A percentile compares a stretch with the other conserved stretches of the same genome.
These are phyloP conservation scores for Lepiota subincarnata DNA, from an alignment of 768 basidiomycete genomes.

Conservation along the genomic window DNA sequence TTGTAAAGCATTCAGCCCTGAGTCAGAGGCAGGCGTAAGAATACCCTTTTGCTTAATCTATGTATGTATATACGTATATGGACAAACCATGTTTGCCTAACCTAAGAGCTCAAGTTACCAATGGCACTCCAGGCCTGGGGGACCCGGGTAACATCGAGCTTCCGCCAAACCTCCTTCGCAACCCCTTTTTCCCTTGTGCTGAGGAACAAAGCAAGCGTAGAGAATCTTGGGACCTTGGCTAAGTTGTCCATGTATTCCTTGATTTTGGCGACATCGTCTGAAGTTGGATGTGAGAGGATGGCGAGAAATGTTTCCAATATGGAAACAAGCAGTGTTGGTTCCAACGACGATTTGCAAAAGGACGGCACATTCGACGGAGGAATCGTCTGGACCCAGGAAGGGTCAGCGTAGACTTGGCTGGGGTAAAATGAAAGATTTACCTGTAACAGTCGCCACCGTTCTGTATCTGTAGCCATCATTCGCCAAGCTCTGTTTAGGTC, in stretches of 20 bases:
- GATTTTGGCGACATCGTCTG: constrained; percentile 21
- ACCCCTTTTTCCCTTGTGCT: constrained; percentile 48
- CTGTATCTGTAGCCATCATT: constrained; percentile 29
- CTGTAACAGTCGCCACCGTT: constrained; percentile 55
- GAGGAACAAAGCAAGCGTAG: constrained; percentile 61
- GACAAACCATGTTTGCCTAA: no score
- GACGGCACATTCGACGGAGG: constrained; percentile 51
- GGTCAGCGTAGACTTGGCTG: background rate
- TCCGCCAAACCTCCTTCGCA: constrained; percentile 43
- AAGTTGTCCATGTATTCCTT: constrained; percentile 52
- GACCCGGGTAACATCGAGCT: constrained; percentile 26
- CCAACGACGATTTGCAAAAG: constrained; percentile 68
- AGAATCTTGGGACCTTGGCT: constrained; percentile 54
- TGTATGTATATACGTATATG: background rate
- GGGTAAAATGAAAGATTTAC: constrained; percentile 35
- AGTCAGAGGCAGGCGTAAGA: constrained; percentile 27
- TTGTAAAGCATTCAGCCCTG: constrained; percentile 30
- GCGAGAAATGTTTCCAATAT: constrained; percentile 49
- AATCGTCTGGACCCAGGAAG: constrained; percentile 39
- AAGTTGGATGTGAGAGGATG: constrained; percentile 19
- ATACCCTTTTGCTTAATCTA: background rate
- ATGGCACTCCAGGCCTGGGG: constrained; percentile 24
- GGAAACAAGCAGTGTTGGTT: constrained; percentile 55
- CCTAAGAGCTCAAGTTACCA: constrained; percentile 5
- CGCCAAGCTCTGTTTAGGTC: constrained; percentile 65